These are phyloP conservation scores for Blastocystis sp. DNA, from an alignment of 352 stramenopile genomes.

Conservation along the genomic window DNA sequence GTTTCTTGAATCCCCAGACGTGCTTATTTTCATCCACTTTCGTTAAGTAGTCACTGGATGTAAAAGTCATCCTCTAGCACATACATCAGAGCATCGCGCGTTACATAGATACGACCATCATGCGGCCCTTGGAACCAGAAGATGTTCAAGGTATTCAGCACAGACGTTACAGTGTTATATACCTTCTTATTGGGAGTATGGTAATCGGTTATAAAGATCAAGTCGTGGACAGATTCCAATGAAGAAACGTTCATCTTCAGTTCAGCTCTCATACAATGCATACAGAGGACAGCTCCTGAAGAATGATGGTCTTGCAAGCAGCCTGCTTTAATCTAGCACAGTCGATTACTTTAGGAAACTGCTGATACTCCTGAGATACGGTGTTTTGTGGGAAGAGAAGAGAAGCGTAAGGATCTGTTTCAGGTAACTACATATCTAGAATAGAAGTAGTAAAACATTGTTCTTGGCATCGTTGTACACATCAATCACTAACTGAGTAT, in stretches of 20 bases:
- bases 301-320: conserved; percentile 34
- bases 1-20: conserved; percentile 32
- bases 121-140: conserved; percentile 25
- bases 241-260: background rate
- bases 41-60: conserved; percentile 19
- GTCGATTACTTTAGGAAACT: conserved; percentile 47
- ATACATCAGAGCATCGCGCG: conserved; percentile 23
- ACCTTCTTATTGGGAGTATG: background rate
- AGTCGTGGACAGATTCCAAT: conserved; percentile 28
- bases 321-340: background rate
- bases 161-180: background rate
- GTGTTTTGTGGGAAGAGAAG: conserved; percentile 2
- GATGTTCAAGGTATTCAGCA: conserved; percentile 32
- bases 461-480: conserved; percentile 47
- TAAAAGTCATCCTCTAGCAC: background rate
- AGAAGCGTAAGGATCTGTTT: background rate
- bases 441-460: background rate
- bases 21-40: conserved; percentile 41
- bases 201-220: conserved; percentile 44
- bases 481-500: conserved; percentile 44
- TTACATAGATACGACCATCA: conserved; percentile 41
- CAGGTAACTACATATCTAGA: background rate
- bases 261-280: background rate
- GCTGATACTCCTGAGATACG: background rate
- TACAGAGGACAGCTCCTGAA: background rate